Evolutionary conservation across 2,329 filamentous ascomycete genomes (phyloP).

Genomic region (Capronia americana): DNA sequence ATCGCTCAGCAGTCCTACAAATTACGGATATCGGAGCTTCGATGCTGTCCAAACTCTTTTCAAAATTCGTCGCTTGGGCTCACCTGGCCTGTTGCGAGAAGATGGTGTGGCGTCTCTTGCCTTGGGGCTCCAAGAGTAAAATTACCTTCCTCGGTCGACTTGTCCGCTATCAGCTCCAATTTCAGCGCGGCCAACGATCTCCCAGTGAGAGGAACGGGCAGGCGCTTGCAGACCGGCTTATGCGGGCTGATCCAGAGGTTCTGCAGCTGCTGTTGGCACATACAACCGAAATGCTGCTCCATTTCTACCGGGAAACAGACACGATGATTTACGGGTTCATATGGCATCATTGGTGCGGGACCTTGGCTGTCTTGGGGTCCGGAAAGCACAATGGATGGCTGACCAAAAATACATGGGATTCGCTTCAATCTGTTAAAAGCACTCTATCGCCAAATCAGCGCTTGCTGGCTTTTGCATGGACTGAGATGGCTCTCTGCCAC

Average conservation of each 20-base stretch:
- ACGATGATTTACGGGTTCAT: constrained; percentile 22
- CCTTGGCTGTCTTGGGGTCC: constrained; percentile 22
- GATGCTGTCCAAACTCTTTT: constrained; percentile 26
- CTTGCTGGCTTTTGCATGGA: constrained; percentile 28
- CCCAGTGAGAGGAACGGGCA: constrained; percentile 8
- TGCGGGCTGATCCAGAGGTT: background rate
- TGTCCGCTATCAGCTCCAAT: constrained; percentile 12
- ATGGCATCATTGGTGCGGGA: constrained; percentile 26
- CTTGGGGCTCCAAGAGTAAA: constrained; percentile 21
- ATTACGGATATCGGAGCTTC: constrained; percentile 20
- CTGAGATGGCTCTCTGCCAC: constrained; percentile 17
- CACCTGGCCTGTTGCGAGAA: background rate
- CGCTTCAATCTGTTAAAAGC: constrained; percentile 1
- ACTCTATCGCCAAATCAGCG: constrained; percentile 17
- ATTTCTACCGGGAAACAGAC: background rate
- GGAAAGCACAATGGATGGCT: background rate
- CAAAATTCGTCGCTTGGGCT: constrained; percentile 12
- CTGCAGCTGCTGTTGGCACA: constrained; percentile 15
- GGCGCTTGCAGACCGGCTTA: constrained; percentile 15
- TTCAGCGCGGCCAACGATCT: constrained; percentile 1
- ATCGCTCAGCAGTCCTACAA: constrained; percentile 25
- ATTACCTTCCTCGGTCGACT: constrained; percentile 21
- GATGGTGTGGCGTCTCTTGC: constrained; percentile 21
- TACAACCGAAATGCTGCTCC: constrained; percentile 23
- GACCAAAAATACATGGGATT: constrained; percentile 17